phyloP scores from a whole-genome alignment of 495 filamentous ascomycete species.

The Hypoxylon cercidicola region DNA sequence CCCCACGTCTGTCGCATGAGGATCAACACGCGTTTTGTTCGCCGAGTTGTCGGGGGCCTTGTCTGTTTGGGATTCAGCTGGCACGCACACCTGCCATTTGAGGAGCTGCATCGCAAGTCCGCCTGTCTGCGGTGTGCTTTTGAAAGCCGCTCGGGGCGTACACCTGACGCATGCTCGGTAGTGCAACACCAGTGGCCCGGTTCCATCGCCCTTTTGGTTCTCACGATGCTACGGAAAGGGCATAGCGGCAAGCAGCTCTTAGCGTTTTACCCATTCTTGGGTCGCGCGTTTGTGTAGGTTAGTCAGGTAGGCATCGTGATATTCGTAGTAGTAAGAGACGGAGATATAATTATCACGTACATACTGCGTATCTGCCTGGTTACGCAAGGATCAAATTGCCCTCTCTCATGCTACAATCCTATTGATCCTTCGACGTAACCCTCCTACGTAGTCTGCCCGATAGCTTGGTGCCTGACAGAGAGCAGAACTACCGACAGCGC shows the following conservation, averaged over 20 bases:
- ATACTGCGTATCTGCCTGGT: neutral
- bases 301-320: conserved; percentile 2
- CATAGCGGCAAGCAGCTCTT: neutral
- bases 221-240: conserved; percentile 27
- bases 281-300: neutral
- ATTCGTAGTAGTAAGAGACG: conserved; percentile 3
- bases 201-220: conserved; percentile 22
- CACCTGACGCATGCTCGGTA: conserved; percentile 4
- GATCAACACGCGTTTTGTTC: conserved; percentile 2
- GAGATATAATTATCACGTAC: neutral
- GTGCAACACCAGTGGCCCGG: conserved; percentile 16
- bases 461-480: conserved; percentile 27
- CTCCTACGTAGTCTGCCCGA: conserved; percentile 24
- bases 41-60: conserved; percentile 2
- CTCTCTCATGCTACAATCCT: conserved; percentile 33
- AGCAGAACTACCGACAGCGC: conserved; percentile 22
- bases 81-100: conserved; percentile 33
- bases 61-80: conserved; percentile 33
- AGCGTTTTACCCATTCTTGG: conserved; percentile 11
- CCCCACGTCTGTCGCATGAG: conserved; percentile 29
- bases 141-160: neutral
- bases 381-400: conserved; percentile 38
- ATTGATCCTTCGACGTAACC: conserved; percentile 39
- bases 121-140: conserved; percentile 31
- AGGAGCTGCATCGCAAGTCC: conserved; percentile 15